Evolutionary conservation across 2,329 filamentous ascomycete species (phyloP).

Genomic region (Aspergillus brunneoviolaceus): DNA sequence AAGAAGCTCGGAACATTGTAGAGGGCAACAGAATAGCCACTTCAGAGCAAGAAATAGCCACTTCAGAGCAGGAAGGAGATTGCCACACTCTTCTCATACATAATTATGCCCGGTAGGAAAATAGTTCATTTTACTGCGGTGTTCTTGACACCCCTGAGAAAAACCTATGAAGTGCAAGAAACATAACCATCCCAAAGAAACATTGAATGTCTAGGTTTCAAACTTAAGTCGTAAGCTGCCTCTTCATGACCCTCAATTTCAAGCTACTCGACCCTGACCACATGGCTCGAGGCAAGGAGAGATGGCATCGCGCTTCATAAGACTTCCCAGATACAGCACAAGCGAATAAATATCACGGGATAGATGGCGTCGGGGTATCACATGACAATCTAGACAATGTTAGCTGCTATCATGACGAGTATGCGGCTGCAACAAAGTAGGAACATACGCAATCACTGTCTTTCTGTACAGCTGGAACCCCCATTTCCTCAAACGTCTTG

Average conservation of each 20-base stretch:
- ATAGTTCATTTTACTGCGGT: neutral
- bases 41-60: no score
- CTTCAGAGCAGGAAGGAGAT: neutral
- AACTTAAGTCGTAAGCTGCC: neutral
- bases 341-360: constrained; percentile 16
- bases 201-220: neutral
- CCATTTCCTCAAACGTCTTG: constrained; percentile 98
- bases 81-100: neutral
- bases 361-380: constrained; percentile 34
- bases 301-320: constrained; percentile 7
- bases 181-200: neutral
- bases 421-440: neutral
- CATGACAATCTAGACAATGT: constrained; percentile 39
- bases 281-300: neutral
- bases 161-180: neutral
- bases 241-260: neutral
- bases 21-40: no score
- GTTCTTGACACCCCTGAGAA: neutral
- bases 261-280: neutral
- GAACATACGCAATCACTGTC: constrained; percentile 83
- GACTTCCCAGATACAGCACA: constrained; percentile 20
- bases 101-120: neutral
- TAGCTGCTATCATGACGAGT: constrained; percentile 10
- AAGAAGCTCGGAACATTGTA: no score
- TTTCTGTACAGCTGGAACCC: constrained; percentile 77